Evolutionary conservation across 257 asterid species (phyloP), one percentile per base, ranked within the genome.

Genomic region (Przewalskia tangutica): DNA sequence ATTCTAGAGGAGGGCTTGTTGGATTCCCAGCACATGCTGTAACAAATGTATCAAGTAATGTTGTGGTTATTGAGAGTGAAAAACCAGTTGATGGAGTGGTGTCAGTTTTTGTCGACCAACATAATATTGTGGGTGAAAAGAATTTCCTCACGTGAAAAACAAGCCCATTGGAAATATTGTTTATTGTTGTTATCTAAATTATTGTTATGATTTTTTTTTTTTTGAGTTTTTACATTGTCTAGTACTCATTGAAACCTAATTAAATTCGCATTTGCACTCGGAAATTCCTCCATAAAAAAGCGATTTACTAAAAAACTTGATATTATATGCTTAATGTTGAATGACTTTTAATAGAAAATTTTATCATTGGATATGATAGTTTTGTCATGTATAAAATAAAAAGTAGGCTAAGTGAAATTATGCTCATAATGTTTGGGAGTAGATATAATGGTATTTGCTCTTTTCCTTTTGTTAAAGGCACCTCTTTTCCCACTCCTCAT

Each of bases 31-130:
- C 77, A 8, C 90, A 86, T 67, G 86, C 87, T 1, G 84, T 89
- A 48, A 92, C 90, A 2, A 87, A 85, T 80, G 88, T 92, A 59
- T 85, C 93, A 17, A 77, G 83, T 62, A 90, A 90, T 82, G 85
- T 84, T 70, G 94, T 92, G 67, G 90, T 90, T 81, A 79, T 88
- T 40, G 92, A 90, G 92, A 88, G 90, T 70, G 84, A 88, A 65
- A 64, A 83, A 66, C 50, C 77, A 0, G 91, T 75, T 13, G 81
- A 88, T 32, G 97, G 88, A 2, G 86, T 85, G 20, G 85, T 89
- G 77, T 90, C 93, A 17, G 88, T 90, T 60, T 76, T 59, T 42
- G 97, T 90, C 67, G 94, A 92, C 83, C 97, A 92, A 84, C 63
- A 90, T 55, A 90, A 85, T 66, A 46, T 84, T 81, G 76, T 71